Percentiles rank a stretch among this genome's conserved stretches.
Evolutionary conservation across 202 grass and related monocot genomes (phyloP).

Genomic region (Musa balbisiana): DNA sequence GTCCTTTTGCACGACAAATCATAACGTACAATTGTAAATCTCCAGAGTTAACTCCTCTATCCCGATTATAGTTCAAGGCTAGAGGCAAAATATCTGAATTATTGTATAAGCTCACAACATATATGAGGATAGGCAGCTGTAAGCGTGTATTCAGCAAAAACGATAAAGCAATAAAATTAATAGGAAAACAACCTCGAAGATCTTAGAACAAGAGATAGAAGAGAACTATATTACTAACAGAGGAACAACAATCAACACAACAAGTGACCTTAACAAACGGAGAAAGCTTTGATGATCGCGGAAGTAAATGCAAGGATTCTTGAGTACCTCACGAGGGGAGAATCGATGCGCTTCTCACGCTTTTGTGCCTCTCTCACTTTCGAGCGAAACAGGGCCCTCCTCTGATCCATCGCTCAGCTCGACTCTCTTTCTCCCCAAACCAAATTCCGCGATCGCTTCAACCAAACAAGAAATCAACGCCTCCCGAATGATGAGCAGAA

Average conservation of each 20-base stretch:
- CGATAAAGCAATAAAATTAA: neutral
- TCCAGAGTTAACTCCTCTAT: too few species aligned
- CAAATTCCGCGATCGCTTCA: neutral
- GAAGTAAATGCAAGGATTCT: neutral
- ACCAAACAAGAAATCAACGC: neutral
- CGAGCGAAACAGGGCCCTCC: constrained; percentile 71
- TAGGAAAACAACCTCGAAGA: neutral
- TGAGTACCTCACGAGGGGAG: constrained; percentile 62
- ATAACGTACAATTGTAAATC: too few species aligned
- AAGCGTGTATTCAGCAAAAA: neutral
- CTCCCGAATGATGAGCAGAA: neutral
- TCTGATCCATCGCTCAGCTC: constrained; percentile 50
- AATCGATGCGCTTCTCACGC: constrained; percentile 83
- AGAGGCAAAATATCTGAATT: too few species aligned
- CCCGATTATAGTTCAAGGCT: too few species aligned
- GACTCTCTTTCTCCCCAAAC: neutral
- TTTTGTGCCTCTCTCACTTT: constrained; percentile 88
- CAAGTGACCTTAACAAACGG: neutral
- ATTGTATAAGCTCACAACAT: too few species aligned
- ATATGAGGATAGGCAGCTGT: neutral
- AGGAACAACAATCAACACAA: neutral
- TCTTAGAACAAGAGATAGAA: neutral
- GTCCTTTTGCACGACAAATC: too few species aligned
- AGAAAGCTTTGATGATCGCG: too few species aligned
- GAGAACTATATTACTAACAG: neutral